phyloP scores from a whole-genome alignment of 768 basidiomycete species.

The Suillus decipiens region DNA sequence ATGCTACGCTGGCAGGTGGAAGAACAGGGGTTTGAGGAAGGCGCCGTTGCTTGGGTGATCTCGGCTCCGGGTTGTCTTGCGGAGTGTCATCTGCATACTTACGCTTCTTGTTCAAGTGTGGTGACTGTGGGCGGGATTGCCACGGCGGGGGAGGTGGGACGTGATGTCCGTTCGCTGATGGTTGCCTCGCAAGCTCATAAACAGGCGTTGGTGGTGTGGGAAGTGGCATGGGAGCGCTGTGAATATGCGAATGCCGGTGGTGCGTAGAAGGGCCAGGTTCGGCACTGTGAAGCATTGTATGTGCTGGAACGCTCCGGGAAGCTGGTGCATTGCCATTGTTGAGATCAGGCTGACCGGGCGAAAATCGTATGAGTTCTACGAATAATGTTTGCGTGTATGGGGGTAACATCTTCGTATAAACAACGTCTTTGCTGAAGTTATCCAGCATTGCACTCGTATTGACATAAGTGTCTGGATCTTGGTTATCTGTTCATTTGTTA shows the following conservation, averaged over 20 bases:
- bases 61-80: constrained; percentile 18
- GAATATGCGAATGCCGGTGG: constrained; percentile 31
- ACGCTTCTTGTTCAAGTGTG: constrained; percentile 36
- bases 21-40: constrained; percentile 36
- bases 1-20: constrained; percentile 24
- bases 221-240: constrained; percentile 32
- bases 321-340: constrained; percentile 18
- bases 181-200: constrained; percentile 32
- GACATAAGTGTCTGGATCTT: constrained; percentile 61
- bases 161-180: constrained; percentile 35
- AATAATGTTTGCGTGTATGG: constrained; percentile 70
- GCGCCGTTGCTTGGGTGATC: constrained; percentile 37
- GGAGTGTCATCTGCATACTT: constrained; percentile 37
- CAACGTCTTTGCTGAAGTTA: constrained; percentile 67
- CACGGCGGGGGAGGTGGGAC: constrained; percentile 37
- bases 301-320: constrained; percentile 18
- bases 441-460: constrained; percentile 76
- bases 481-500: constrained; percentile 38
- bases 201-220: constrained; percentile 37
- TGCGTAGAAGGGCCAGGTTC: constrained; percentile 33
- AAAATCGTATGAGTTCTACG: constrained; percentile 64
- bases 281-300: constrained; percentile 23
- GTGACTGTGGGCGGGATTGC: constrained; percentile 23
- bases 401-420: constrained; percentile 65
- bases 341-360: constrained; percentile 33